A percentile compares a stretch with the other conserved stretches of the same genome.
Evolutionary conservation across 139 green algal species (phyloP).

Genomic region (Coelastrella sp.): DNA sequence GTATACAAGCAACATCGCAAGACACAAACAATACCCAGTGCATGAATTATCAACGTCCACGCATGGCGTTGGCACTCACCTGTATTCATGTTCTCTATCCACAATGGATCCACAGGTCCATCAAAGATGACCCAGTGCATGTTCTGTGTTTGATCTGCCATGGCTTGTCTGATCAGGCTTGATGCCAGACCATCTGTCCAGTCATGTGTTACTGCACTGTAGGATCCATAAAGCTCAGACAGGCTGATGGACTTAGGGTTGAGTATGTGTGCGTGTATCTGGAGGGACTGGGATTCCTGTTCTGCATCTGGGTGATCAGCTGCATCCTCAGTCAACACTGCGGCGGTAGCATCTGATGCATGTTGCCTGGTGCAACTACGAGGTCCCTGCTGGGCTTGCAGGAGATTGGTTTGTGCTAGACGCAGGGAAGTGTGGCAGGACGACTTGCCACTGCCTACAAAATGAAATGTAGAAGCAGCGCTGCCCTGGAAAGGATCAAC

Average conservation of each 20-base stretch:
- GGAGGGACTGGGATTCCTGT: not conserved
- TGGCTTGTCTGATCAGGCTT: conserved; percentile 72
- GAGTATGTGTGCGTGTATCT: conserved; percentile 65
- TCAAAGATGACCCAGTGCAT: conserved; percentile 90
- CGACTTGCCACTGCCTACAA: conserved; percentile 82
- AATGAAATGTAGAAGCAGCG: too few relatives aligned
- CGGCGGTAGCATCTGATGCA: too few relatives aligned
- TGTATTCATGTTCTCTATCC: conserved; percentile 90
- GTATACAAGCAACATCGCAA: not conserved
- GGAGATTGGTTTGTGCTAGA: not conserved
- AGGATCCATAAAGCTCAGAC: conserved; percentile 86
- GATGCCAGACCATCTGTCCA: conserved; percentile 84
- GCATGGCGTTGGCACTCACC: conserved; percentile 53
- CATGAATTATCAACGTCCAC: too few relatives aligned
- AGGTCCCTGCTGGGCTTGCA: not conserved
- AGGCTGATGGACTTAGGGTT: conserved; percentile 91
- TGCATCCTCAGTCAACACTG: too few relatives aligned
- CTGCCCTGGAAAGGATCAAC: too few relatives aligned
- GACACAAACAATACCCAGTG: too few relatives aligned
- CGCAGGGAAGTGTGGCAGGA: conserved; percentile 70
- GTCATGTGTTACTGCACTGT: conserved; percentile 84
- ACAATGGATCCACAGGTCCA: conserved; percentile 86
- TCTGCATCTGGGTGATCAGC: not conserved
- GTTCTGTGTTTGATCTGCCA: conserved; percentile 18
- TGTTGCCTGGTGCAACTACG: too few relatives aligned